phyloP scores from a whole-genome alignment of 2,329 filamentous ascomycete genomes.

The Corinectria fuckeliana region DNA sequence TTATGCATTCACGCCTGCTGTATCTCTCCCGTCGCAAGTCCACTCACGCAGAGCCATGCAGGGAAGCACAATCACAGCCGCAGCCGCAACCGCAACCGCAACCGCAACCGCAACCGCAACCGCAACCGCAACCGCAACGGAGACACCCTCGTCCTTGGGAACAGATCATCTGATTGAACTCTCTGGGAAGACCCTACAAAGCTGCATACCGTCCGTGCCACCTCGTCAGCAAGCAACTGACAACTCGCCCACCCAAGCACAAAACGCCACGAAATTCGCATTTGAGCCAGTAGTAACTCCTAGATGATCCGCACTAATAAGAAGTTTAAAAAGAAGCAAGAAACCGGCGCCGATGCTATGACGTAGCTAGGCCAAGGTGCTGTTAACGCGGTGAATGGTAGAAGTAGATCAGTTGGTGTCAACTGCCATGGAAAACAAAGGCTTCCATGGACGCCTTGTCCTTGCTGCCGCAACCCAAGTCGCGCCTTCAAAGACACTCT shows the following conservation, averaged over 20 bases:
- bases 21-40: not conserved
- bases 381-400: not conserved
- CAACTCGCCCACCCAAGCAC: not conserved
- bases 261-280: not conserved
- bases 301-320: constrained; percentile 3
- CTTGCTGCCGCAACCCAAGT: not conserved
- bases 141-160: too few relatives aligned
- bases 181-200: not conserved
- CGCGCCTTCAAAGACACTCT: not conserved
- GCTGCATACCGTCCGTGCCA: not conserved
- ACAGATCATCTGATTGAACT: too few relatives aligned
- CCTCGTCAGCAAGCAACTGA: not conserved
- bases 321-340: not conserved
- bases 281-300: constrained; percentile 12
- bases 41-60: constrained; percentile 7
- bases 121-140: too few relatives aligned
- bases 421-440: constrained; percentile 2
- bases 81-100: too few relatives aligned
- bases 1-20: not conserved
- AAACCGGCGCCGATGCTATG: constrained; percentile 38
- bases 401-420: constrained; percentile 13
- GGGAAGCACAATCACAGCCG: not conserved
- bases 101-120: too few relatives aligned
- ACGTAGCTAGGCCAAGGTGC: constrained; percentile 10
- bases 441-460: not conserved